Evolutionary conservation across 164 flowering plant species (phyloP), one percentile per base, ranked within the genome.

Genomic region (Platanus orientalis): DNA sequence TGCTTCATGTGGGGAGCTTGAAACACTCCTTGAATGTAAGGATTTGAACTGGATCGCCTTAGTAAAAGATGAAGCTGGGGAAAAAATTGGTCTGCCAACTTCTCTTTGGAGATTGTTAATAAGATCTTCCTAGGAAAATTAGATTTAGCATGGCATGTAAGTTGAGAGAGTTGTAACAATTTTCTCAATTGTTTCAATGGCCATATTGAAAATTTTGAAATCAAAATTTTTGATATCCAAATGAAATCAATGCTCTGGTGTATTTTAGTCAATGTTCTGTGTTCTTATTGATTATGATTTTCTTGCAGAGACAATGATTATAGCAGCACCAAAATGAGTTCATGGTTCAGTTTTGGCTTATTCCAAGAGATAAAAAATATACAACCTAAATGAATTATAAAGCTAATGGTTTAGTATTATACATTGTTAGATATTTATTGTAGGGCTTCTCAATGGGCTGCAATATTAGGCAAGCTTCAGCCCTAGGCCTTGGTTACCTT

Each of bases 1-100:
- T 79, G 7, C 83, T 95, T 61, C 96, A 90, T 65, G 76, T 95
- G 17, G 99, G 99, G 17, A 68, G 56, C 78, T 77, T 89, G 80
- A 84, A 74, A 58, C 91, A 87, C 57, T 72, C 84, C 0, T 71
- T 93, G 59, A 87, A 26, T 54, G 70, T 93, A 50, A 68, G 80
- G 76, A 61, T 86, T 66, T 90, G 79, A 85, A 50, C 7, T 27
- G 47, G 42, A 36, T 51, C 40, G 9, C 32, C 7, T 21, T 32
- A 30, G 56, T 20, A 12, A 16, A 36, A 44, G 42, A 36, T 36
- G 51, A 32, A 2, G n/a, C 6, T 36, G 42, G 42, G 42, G 42
- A 45, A 53, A 7, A 56, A 58, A 54, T 13, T 12, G 54, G 28
- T 26, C 32, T 2, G n/a, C 20, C 25, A 14, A 47, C 36, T 60